Conservation (phyloP, 495 filamentous ascomycete genomes). For the Aspergillus hancockii region DNA sequence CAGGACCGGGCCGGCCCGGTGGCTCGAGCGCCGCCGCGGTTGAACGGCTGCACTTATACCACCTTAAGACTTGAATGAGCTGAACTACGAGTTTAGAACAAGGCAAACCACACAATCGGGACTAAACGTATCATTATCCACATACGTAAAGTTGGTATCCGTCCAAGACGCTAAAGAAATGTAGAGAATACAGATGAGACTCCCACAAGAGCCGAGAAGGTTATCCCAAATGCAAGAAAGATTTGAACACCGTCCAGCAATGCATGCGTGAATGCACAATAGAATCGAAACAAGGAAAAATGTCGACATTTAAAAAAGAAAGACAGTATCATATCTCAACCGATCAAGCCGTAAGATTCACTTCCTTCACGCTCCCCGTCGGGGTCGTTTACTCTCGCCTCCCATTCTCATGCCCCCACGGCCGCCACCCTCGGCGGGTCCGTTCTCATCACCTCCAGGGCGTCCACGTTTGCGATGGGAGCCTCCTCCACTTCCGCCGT, state of each 20-base stretch:
- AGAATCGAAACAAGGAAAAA: constrained; percentile 4
- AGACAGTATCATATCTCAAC: constrained; percentile 3
- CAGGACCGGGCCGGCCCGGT: too few species aligned
- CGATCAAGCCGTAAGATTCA: not conserved
- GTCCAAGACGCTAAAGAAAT: not conserved
- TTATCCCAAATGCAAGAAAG: constrained; percentile 12
- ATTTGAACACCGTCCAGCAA: constrained; percentile 24
- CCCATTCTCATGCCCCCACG: constrained; percentile 41
- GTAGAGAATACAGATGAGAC: not conserved
- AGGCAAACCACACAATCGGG: not conserved
- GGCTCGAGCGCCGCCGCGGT: too few species aligned
- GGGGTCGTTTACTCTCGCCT: constrained; percentile 46
- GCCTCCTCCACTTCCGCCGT: constrained; percentile 30
- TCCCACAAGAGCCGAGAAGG: not conserved
- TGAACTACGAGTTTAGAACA: too few species aligned
- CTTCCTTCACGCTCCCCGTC: constrained; percentile 39
- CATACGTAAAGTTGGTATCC: not conserved
- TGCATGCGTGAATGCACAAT: constrained; percentile 21
- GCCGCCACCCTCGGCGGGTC: constrained; percentile 33
- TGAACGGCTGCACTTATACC: too few species aligned
- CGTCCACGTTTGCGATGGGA: constrained; percentile 45
- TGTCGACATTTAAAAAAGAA: constrained; percentile 8
- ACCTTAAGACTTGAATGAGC: too few species aligned
- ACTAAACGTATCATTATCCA: constrained; percentile 1
- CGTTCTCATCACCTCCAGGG: constrained; percentile 32